These are phyloP conservation scores for Musa itinerans DNA, from an alignment of 176 grass and related monocot species.

Conservation along the genomic window DNA sequence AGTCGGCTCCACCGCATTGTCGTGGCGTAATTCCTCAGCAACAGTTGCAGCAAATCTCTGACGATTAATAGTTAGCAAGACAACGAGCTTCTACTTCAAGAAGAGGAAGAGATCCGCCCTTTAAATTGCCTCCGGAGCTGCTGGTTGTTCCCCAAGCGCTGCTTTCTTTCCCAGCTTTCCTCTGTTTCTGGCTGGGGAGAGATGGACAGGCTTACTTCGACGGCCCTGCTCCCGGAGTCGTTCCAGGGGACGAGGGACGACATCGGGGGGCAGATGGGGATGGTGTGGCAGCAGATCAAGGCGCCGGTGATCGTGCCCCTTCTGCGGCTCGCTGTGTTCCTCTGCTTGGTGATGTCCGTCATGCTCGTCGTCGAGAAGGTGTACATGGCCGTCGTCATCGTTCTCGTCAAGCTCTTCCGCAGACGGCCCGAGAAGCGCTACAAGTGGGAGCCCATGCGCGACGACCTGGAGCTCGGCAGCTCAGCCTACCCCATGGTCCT, in stretches of 20 bases:
- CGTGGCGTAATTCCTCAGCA: background rate
- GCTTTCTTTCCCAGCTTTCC: background rate
- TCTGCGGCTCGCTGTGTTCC: background rate
- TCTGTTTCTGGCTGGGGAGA: background rate
- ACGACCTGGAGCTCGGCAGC: slow-evolving; percentile 10
- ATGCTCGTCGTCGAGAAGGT: slow-evolving; percentile 6
- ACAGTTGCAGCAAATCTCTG: background rate
- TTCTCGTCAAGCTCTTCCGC: background rate
- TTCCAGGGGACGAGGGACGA: background rate
- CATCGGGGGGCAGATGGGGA: background rate
- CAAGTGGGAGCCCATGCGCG: slow-evolving; percentile 13
- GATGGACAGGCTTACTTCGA: background rate
- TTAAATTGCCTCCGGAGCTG: background rate
- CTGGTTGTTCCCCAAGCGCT: too few relatives aligned
- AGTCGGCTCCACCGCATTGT: too few relatives aligned
- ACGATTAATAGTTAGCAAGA: too few relatives aligned
- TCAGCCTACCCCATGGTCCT: slow-evolving; percentile 4
- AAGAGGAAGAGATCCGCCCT: background rate
- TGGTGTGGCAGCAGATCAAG: slow-evolving; percentile 7
- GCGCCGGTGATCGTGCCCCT: slow-evolving; percentile 3
- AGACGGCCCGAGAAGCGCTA: slow-evolving; percentile 3
- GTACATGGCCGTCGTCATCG: slow-evolving; percentile 5
- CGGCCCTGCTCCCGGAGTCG: background rate
- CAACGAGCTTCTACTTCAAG: background rate
- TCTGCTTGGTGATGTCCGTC: slow-evolving; percentile 1